These are phyloP conservation scores for Didymellaceae sp. DNA, from an alignment of 2,329 filamentous ascomycete genomes.

Conservation along the genomic window DNA sequence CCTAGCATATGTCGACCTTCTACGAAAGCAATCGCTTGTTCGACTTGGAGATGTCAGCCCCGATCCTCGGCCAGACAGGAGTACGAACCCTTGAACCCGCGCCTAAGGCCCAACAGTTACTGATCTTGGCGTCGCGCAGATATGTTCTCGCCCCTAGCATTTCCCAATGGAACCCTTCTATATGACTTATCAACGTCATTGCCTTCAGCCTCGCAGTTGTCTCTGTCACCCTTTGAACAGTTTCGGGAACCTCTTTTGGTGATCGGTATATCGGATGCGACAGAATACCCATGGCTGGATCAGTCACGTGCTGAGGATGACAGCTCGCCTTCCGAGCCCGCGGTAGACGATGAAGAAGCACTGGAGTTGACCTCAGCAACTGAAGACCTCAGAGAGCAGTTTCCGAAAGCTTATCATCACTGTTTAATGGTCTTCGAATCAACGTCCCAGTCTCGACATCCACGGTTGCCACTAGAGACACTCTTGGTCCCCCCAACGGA, in stretches of 20 bases:
- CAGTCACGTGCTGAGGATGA: constrained; percentile 41
- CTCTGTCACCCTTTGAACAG: constrained; percentile 86
- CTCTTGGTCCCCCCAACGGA: constrained; percentile 72
- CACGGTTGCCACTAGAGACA: constrained; percentile 67
- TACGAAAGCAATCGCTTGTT: constrained; percentile 81
- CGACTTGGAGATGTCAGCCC: constrained; percentile 85
- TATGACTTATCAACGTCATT: constrained; percentile 86
- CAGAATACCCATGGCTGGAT: constrained; percentile 62
- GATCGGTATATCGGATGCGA: constrained; percentile 83
- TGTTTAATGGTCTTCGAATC: constrained; percentile 83
- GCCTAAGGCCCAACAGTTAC: constrained; percentile 32
- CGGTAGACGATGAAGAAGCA: constrained; percentile 36
- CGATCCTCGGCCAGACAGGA: constrained; percentile 83
- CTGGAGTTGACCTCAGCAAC: constrained; percentile 65
- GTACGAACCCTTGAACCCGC: constrained; percentile 59
- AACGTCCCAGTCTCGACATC: constrained; percentile 44
- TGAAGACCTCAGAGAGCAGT: constrained; percentile 72
- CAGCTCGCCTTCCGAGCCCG: constrained; percentile 18
- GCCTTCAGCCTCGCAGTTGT: constrained; percentile 78
- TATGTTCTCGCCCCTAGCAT: constrained; percentile 91
- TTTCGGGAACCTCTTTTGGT: constrained; percentile 85
- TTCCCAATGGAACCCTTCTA: constrained; percentile 83
- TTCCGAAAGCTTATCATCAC: constrained; percentile 78
- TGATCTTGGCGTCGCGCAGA: constrained; percentile 61
- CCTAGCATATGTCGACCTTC: constrained; percentile 74